Percentiles rank a stretch among this genome's conserved stretches.
Conservation (phyloP, 306 rosid genomes). For the Quercus ilex region DNA sequence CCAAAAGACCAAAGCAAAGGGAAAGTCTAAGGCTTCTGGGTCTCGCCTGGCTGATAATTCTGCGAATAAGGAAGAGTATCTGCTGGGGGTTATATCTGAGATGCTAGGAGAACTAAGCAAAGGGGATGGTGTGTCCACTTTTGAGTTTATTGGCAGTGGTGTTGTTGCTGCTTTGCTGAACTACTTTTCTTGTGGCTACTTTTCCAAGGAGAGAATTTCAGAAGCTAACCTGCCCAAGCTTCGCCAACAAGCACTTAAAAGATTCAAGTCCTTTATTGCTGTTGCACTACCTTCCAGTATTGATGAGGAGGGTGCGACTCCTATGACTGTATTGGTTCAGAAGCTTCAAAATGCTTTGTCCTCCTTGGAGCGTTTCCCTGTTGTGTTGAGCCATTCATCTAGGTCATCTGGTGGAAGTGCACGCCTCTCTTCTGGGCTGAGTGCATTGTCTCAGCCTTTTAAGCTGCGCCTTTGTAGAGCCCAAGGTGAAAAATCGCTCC, state of each 20-base stretch:
- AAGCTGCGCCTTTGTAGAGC: conserved; percentile 94
- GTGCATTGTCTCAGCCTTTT: conserved; percentile 90
- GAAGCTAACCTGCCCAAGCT: conserved; percentile 77
- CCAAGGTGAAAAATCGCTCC: conserved; percentile 87
- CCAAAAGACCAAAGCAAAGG: conserved; percentile 69
- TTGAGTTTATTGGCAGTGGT: conserved; percentile 98
- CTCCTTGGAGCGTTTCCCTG: conserved; percentile 95
- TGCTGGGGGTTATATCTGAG: conserved; percentile 73
- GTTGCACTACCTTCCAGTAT: conserved; percentile 69
- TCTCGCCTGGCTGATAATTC: conserved; percentile 47
- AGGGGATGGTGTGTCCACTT: conserved; percentile 98
- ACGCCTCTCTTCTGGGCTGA: conserved; percentile 89
- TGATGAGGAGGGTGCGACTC: conserved; percentile 37
- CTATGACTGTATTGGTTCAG: conserved; percentile 85
- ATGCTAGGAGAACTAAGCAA: conserved; percentile 89
- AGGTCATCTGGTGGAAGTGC: conserved; percentile 90
- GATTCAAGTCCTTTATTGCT: conserved; percentile 80
- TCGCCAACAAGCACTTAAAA: conserved; percentile 78
- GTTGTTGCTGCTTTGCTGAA: conserved; percentile 82
- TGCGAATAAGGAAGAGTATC: conserved; percentile 55
- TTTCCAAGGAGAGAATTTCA: conserved; percentile 67
- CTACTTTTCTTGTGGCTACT: conserved; percentile 87
- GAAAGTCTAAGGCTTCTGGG: conserved; percentile 77
- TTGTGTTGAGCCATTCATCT: conserved; percentile 91
- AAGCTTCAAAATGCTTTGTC: conserved; percentile 98